A percentile compares a stretch with the other conserved stretches of the same genome.
These are phyloP conservation scores for Syzygium grande DNA, from an alignment of 345 rosid genomes.

Conservation along the genomic window DNA sequence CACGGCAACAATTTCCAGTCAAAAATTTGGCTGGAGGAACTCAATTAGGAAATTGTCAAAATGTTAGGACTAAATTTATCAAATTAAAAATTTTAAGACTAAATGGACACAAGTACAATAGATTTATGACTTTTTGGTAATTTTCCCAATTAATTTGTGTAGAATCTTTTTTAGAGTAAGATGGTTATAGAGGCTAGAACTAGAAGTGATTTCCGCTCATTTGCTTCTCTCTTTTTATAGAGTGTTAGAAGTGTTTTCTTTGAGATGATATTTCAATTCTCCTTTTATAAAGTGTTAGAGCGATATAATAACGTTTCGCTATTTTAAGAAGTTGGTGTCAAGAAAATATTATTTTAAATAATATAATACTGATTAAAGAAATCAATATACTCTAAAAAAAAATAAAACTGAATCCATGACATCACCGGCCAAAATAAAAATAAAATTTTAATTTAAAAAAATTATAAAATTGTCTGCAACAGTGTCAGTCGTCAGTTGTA, in stretches of 20 bases:
- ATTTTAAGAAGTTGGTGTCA: neutral
- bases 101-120: neutral
- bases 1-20: neutral
- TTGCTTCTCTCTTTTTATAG: neutral
- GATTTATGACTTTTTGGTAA: neutral
- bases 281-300: neutral
- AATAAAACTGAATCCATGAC: neutral
- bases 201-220: neutral
- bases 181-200: neutral
- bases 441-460: too few species aligned
- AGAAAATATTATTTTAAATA: neutral
- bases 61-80: fast-evolving
- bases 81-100: neutral
- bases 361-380: neutral
- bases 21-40: neutral
- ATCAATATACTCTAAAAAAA: neutral
- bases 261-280: neutral
- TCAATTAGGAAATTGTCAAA: fast-evolving
- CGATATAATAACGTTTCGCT: neutral
- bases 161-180: neutral
- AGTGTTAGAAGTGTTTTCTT: neutral
- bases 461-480: fast-evolving
- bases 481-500: fast-evolving
- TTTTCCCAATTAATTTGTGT: neutral
- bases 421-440: neutral